phyloP scores from a whole-genome alignment of 176 grass and related monocot species.

The maize (Zea mays) region DNA sequence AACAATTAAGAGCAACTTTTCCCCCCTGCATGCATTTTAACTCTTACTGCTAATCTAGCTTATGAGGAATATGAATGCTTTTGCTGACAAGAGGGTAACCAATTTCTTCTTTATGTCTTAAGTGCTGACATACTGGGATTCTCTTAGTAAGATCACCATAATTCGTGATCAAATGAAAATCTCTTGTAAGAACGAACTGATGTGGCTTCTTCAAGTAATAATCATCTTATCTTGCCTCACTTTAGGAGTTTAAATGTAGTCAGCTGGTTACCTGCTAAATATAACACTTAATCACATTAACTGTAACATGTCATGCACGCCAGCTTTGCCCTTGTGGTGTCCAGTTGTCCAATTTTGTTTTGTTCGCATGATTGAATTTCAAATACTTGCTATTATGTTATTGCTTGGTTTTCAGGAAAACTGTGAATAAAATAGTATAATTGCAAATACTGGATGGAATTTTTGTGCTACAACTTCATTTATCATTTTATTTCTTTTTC shows the following conservation, averaged over 20 bases:
- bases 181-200: not conserved
- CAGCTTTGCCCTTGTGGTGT: not conserved
- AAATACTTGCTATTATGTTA: conserved; percentile 12
- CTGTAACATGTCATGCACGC: not conserved
- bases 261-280: conserved; percentile 1
- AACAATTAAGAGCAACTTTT: not conserved
- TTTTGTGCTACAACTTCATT: conserved; percentile 7
- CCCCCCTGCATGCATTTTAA: conserved; percentile 5
- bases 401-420: not conserved
- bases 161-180: conserved; percentile 23
- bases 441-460: conserved; percentile 13
- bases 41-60: conserved; percentile 19
- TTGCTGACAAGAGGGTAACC: conserved; percentile 11
- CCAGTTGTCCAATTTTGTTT: conserved; percentile 8
- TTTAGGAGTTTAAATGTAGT: conserved; percentile 10
- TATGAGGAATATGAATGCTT: conserved; percentile 22
- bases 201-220: conserved; percentile 9
- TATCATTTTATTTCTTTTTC: not conserved
- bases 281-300: not conserved
- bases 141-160: conserved; percentile 5
- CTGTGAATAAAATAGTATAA: conserved; percentile 9
- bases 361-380: conserved; percentile 10
- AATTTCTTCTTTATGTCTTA: conserved; percentile 12
- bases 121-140: not conserved
- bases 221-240: conserved; percentile 3